Base-by-base conservation (phyloP, 139 green algal species). In the Coelastrella sp. region DNA sequence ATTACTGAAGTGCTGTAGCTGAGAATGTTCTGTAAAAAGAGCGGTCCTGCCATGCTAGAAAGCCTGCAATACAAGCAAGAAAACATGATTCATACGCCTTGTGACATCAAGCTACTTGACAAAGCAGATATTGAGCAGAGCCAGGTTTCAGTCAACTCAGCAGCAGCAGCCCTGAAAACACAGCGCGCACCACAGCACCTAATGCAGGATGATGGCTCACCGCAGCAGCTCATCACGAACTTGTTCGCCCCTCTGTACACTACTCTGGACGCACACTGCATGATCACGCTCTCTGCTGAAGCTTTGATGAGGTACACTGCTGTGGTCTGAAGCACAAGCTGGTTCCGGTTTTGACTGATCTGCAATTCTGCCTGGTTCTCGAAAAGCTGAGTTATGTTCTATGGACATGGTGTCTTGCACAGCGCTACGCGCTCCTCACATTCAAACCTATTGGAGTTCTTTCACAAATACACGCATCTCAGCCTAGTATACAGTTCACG, bases 11-110 rank as follows among this genome's bases (percentile, higher is more conserved):
- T 69, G 11, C 30, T 71, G 76, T 87, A 90, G 27, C 75, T 68
- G 8, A 86, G 71, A 1, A 92, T 13, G 73, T 89, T 90, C 60
- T 92, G 89, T 4, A 90, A 32, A 3, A 87, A 40, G 0, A 91
- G 71, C 0, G 88, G 88, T 1, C 71, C 85, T 11, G 78, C 83
- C 34, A 91, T 64, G 2, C n/a, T 48, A 1, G 50, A 32, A 3
- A 90, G 83, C 79, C 86, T 90, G 81, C 50, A 43, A 25, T n/a
- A n/a, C n/a, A 8, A 17, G 35, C 35, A 48, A 40, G 23, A 25
- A 9, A 4, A 53, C 5, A 40, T 11, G 4, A 13, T 4, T 35
- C 37, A 3, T 35, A 37, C 35, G 15, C 19, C 3, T 45, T n/a
- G 3, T 40, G 17, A 34, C 64, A 74, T 7, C 34, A 41, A 40